These are phyloP conservation scores for Scheffersomyces spartinae DNA, from an alignment of 805 yeast genomes.

Conservation along the genomic window DNA sequence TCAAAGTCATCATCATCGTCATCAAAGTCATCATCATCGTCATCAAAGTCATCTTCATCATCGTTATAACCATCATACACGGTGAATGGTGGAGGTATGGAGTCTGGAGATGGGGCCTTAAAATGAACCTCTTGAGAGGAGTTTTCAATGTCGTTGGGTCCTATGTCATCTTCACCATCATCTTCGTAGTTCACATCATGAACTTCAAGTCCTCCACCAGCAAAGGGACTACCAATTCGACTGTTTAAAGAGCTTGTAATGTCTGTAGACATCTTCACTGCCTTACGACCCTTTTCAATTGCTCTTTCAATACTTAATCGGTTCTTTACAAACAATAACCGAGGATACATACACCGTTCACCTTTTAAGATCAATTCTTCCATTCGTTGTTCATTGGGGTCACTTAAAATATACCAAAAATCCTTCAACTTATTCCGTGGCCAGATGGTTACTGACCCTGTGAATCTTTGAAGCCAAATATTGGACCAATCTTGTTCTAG, in stretches of 20 bases:
- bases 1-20: not conserved
- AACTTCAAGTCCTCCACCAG: not conserved
- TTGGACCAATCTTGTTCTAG: slow-evolving; percentile 75
- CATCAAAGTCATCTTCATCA: not conserved
- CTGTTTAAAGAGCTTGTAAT: not conserved
- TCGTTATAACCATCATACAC: too few species aligned
- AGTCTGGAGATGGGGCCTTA: too few species aligned
- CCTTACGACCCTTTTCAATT: slow-evolving; percentile 39
- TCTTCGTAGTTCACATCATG: slow-evolving; percentile 12
- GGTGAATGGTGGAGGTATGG: too few species aligned
- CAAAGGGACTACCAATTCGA: slow-evolving; percentile 1
- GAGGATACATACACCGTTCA: slow-evolving; percentile 55
- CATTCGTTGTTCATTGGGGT: slow-evolving; percentile 52
- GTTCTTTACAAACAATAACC: slow-evolving; percentile 48
- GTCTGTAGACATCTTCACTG: slow-evolving; percentile 6
- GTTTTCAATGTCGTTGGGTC: slow-evolving; percentile 21
- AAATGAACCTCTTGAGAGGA: slow-evolving; percentile 30
- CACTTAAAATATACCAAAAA: slow-evolving; percentile 52
- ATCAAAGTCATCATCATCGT: not conserved
- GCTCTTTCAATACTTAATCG: slow-evolving; percentile 55
- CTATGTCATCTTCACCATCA: slow-evolving; percentile 7
- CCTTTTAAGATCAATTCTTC: slow-evolving; percentile 49
- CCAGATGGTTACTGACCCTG: slow-evolving; percentile 70
- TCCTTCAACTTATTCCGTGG: slow-evolving; percentile 53
- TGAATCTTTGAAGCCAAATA: slow-evolving; percentile 61